A percentile compares a stretch with the other conserved stretches of the same genome.
Conservation (phyloP, 805 yeast species). For the Maudiozyma bulderi region DNA sequence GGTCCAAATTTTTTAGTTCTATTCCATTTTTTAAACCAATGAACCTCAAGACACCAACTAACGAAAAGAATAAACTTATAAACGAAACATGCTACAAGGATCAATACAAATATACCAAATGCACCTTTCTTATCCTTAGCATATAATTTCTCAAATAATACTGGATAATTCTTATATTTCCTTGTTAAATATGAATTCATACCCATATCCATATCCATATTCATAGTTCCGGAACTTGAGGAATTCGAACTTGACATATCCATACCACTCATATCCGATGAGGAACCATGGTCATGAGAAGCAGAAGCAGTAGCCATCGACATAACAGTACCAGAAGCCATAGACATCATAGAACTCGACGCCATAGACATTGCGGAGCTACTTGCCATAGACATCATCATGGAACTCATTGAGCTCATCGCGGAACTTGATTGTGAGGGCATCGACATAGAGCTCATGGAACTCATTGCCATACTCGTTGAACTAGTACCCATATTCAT, state of each 20-base stretch:
- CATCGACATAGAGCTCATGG: not conserved
- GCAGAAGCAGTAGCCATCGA: not conserved
- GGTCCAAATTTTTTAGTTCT: conserved; percentile 8
- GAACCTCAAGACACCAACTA: conserved; percentile 57
- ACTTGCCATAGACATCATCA: conserved; percentile 3
- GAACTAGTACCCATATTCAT: conserved; percentile 2
- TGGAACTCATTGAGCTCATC: conserved; percentile 1
- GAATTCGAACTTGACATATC: not conserved
- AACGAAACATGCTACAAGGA: conserved; percentile 50
- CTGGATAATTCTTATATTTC: conserved; percentile 46
- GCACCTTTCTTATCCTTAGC: conserved; percentile 53
- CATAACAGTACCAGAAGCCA: not conserved
- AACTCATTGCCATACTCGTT: not conserved
- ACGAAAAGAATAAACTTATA: conserved; percentile 51
- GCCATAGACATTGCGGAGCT: conserved; percentile 4
- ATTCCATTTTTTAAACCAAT: conserved; percentile 43
- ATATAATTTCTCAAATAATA: conserved; percentile 43
- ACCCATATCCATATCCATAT: conserved; percentile 18
- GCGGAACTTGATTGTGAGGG: not conserved
- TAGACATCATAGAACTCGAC: not conserved
- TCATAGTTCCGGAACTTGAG: conserved; percentile 5
- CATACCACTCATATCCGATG: not conserved
- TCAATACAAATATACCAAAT: conserved; percentile 60
- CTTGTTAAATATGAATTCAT: conserved; percentile 56
- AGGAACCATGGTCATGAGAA: not conserved